These are phyloP conservation scores for Colletotrichum trifolii DNA, from an alignment of 2,329 filamentous ascomycete species.

Conservation along the genomic window DNA sequence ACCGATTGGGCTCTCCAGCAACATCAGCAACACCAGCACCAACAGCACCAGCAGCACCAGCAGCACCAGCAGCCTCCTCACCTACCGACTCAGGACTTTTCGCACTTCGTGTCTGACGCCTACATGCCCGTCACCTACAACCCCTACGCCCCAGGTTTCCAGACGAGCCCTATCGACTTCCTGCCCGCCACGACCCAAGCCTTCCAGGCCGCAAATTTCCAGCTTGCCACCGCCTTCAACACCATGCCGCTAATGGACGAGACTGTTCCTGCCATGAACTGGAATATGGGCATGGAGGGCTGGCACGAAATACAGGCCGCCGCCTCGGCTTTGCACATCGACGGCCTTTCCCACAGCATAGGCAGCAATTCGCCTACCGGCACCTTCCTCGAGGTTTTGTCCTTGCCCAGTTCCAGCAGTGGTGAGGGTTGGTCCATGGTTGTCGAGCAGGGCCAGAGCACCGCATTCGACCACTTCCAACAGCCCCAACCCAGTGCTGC, in stretches of 20 bases:
- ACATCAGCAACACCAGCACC: constrained; percentile 59
- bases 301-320: constrained; percentile 82
- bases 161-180: constrained; percentile 69
- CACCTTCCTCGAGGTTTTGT: constrained; percentile 84
- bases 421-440: constrained; percentile 85
- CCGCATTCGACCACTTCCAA: constrained; percentile 74
- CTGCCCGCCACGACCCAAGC: constrained; percentile 71
- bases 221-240: constrained; percentile 72
- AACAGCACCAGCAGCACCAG: constrained; percentile 59
- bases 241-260: constrained; percentile 68
- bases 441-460: constrained; percentile 34
- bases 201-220: constrained; percentile 69
- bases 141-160: constrained; percentile 62
- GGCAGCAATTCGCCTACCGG: constrained; percentile 59
- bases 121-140: constrained; percentile 46
- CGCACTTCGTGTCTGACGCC: constrained; percentile 67
- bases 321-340: constrained; percentile 64
- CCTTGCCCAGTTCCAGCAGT: constrained; percentile 82
- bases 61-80: constrained; percentile 48
- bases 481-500: constrained; percentile 65
- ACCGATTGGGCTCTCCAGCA: constrained; percentile 72
- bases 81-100: constrained; percentile 57
- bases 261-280: constrained; percentile 66
- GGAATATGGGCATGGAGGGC: constrained; percentile 74
- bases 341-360: constrained; percentile 55